Evolutionary conservation across 2,329 filamentous ascomycete species (phyloP).

Genomic region (Penicillium glabrum): DNA sequence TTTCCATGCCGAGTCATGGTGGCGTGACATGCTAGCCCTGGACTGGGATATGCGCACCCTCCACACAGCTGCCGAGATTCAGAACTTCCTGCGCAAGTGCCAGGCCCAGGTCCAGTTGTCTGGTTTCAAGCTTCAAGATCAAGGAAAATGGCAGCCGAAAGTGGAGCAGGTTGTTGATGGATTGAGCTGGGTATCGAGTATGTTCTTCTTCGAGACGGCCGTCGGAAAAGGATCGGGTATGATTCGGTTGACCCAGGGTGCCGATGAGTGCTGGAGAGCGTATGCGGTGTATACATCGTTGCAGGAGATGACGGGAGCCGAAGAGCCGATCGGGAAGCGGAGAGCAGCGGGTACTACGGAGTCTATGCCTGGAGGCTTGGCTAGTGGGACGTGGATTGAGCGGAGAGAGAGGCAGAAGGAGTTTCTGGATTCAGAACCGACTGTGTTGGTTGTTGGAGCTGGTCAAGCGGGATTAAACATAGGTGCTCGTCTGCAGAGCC

Average conservation of each 20-base stretch:
- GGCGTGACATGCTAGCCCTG: slow-evolving; percentile 42
- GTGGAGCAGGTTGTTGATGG: slow-evolving; percentile 29
- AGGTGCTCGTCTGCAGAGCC: slow-evolving; percentile 42
- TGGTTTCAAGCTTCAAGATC: slow-evolving; percentile 32
- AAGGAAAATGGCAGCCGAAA: slow-evolving; percentile 32
- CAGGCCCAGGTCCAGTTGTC: slow-evolving; percentile 29
- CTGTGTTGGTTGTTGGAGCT: slow-evolving; percentile 44
- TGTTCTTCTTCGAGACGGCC: slow-evolving; percentile 42
- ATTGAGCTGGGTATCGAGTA: slow-evolving; percentile 37
- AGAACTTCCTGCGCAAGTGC: slow-evolving; percentile 28
- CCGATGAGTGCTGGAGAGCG: slow-evolving; percentile 34
- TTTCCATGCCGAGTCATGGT: slow-evolving; percentile 42
- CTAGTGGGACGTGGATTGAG: slow-evolving; percentile 39
- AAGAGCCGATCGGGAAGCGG: slow-evolving; percentile 34
- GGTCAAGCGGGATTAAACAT: slow-evolving; percentile 46
- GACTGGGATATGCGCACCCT: slow-evolving; percentile 43
- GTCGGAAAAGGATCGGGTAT: slow-evolving; percentile 38
- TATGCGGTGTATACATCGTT: slow-evolving; percentile 41
- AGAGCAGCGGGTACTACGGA: slow-evolving; percentile 37
- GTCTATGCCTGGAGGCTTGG: slow-evolving; percentile 32
- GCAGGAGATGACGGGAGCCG: slow-evolving; percentile 35
- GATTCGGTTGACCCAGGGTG: slow-evolving; percentile 34
- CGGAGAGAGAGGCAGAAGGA: slow-evolving; percentile 31
- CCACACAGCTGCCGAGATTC: slow-evolving; percentile 30
- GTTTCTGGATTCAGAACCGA: slow-evolving; percentile 38